phyloP scores from a whole-genome alignment of 805 yeast genomes.

The Monosporozyma solicola region DNA sequence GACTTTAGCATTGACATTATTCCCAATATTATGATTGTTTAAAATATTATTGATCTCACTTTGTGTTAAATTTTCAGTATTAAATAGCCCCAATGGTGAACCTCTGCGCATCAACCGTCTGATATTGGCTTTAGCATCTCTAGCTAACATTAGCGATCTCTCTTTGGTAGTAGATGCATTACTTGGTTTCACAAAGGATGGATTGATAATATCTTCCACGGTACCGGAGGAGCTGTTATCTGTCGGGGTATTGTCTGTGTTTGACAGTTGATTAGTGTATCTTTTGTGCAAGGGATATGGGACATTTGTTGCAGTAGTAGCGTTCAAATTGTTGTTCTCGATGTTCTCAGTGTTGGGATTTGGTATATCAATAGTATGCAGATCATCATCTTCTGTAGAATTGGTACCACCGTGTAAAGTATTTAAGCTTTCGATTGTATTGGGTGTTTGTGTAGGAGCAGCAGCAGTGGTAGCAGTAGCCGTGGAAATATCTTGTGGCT shows the following conservation, averaged over 20 bases:
- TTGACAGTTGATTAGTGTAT: neutral
- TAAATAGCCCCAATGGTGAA: conserved; percentile 2
- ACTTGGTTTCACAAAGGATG: conserved; percentile 12
- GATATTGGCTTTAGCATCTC: conserved; percentile 1
- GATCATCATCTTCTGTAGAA: neutral
- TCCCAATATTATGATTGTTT: neutral
- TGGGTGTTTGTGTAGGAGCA: neutral
- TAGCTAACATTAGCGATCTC: conserved; percentile 2
- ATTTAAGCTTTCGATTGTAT: neutral
- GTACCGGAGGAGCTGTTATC: conserved; percentile 6
- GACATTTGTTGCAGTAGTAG: neutral
- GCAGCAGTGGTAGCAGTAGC: neutral
- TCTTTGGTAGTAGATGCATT: neutral
- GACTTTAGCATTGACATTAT: neutral
- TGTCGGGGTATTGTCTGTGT: neutral
- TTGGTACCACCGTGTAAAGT: neutral
- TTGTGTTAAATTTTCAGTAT: neutral
- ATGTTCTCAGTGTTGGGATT: neutral
- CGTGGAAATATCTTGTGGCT: neutral
- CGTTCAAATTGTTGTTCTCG: neutral
- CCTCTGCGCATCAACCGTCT: conserved; percentile 1
- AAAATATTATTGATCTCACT: neutral
- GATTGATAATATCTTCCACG: conserved; percentile 26
- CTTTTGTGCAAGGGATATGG: neutral
- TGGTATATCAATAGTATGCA: neutral